Base-by-base conservation (phyloP, 2,329 filamentous ascomycete species). In the Diaporthe longicolla region DNA sequence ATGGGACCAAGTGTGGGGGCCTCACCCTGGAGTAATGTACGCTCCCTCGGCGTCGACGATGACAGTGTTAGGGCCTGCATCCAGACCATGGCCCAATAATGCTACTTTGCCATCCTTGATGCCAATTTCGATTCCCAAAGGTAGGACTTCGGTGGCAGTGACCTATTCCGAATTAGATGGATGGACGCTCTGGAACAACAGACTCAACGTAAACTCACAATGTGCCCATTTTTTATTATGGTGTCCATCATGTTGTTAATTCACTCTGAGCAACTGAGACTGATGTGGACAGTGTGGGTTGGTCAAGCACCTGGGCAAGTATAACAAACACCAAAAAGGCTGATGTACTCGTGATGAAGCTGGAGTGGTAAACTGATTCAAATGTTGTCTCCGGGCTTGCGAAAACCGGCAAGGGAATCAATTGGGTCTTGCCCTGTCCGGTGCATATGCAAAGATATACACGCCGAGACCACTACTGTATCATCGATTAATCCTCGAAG, bases 41-140 rank as follows among this genome's bases (percentile, higher is more conserved):
- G 83, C 85, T 0, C 85, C 84, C 77, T 85, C 82, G 9, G 85
- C 86, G 76, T 87, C 84, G 32, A 87, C 82, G 11, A 86, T 74
- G 54, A 81, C 76, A 0, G 84, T 86, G 2, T 78, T 75, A 11
- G 77, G 72, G 26, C 78, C 79, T 29, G 76, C 77, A 9, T 81
- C 80, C 5, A 88, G 81, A 17, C 76, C 78, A 2, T 78, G 78
- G 5, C 85, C 87, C n/a, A 88, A 80, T 59, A 84, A 82, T 21
- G 80, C 79, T 54, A 88, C 87, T 71, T 84, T 85, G 73, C 85
- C 86, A 74, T 83, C 78, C 73, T 81, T 83, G 71, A 88, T 81
- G n/a, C 85, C 87, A 50, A 89, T 86, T 26, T 87, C 84, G 10
- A 85, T 81, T 3, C 83, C 83, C 7, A 80, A 76, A 13, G 83